phyloP scores from a whole-genome alignment of 441 rosid genomes.

The Adansonia gregorii region DNA sequence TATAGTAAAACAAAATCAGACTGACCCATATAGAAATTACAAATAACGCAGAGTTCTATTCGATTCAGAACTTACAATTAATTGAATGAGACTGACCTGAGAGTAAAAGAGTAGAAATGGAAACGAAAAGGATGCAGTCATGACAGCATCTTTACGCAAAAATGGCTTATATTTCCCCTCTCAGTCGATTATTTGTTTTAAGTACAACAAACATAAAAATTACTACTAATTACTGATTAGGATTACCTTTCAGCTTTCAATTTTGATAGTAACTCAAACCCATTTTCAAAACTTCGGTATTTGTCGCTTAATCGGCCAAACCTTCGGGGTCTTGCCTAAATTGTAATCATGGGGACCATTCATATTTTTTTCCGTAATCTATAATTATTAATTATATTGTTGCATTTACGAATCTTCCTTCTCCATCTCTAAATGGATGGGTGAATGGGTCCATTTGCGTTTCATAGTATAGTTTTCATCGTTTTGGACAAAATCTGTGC shows the following conservation, averaged over 20 bases:
- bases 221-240: not conserved
- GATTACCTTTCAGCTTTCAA: slow-evolving; percentile 15
- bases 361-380: not conserved
- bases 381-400: not conserved
- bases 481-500: slow-evolving; percentile 17
- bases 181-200: not conserved
- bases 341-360: slow-evolving; percentile 12
- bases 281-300: not conserved
- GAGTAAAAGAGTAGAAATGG: slow-evolving; percentile 20
- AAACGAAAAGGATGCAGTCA: slow-evolving; percentile 19
- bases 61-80: not conserved
- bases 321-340: not conserved
- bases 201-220: not conserved
- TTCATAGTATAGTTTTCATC: not conserved
- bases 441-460: not conserved
- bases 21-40: not conserved
- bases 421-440: not conserved
- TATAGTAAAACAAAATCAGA: slow-evolving; percentile 8
- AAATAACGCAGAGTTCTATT: not conserved
- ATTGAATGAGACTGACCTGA: slow-evolving; percentile 19
- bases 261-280: not conserved
- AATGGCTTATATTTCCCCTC: slow-evolving; percentile 3
- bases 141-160: slow-evolving; percentile 21
- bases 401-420: not conserved
- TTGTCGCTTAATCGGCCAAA: not conserved